Evolutionary conservation across 1,284 basidiomycete species (phyloP).

Genomic region (Leccinum pachyderme): DNA sequence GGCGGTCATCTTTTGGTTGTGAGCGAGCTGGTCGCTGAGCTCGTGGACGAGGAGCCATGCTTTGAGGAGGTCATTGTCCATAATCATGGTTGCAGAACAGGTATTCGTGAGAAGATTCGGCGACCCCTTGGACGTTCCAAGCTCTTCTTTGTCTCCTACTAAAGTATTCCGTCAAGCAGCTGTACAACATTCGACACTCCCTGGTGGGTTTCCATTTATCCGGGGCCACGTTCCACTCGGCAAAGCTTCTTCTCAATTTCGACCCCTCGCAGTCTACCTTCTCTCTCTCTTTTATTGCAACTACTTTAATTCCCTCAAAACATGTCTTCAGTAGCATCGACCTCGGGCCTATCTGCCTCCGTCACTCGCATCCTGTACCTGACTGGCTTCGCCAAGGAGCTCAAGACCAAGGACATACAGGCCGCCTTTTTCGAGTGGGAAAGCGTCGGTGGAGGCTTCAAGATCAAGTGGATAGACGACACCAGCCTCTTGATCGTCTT

Average conservation of each 20-base stretch:
- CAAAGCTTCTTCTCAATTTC: constrained; percentile 21
- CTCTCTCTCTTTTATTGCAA: not conserved
- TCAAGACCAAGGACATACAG: constrained; percentile 98
- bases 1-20: constrained; percentile 81
- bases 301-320: constrained; percentile 9
- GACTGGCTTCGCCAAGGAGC: constrained; percentile 87
- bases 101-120: not conserved
- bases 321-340: constrained; percentile 55
- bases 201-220: constrained; percentile 6
- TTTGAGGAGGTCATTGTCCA: constrained; percentile 73
- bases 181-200: not conserved
- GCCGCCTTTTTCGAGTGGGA: constrained; percentile 90
- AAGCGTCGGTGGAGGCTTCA: constrained; percentile 84
- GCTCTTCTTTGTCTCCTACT: not conserved
- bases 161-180: not conserved
- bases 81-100: constrained; percentile 28
- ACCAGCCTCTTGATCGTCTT: constrained; percentile 96
- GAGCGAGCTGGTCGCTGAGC: constrained; percentile 81
- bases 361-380: constrained; percentile 94
- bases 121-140: not conserved
- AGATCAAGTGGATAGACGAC: constrained; percentile 99
- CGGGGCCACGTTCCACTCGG: constrained; percentile 30
- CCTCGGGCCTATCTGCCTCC: constrained; percentile 84
- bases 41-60: constrained; percentile 82
- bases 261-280: constrained; percentile 7